Base-by-base conservation (phyloP, 495 filamentous ascomycete species). In the Penicillium dipodomyicola region DNA sequence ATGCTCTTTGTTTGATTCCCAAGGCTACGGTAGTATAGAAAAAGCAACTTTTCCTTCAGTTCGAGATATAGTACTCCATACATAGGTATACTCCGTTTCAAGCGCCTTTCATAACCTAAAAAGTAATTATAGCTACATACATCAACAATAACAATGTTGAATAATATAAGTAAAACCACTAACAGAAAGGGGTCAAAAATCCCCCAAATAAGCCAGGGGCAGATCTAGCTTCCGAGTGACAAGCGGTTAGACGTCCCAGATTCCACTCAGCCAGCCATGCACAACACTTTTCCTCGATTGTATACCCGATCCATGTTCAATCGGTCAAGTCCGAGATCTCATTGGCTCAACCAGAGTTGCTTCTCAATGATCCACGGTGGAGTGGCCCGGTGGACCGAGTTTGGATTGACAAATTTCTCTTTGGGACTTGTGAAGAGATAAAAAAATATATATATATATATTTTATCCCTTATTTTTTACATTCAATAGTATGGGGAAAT, bases 231-330 rank as follows among this genome's bases (percentile, higher is more conserved):
- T 59, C 59, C 53, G 53, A 49, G 37, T 60, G 62, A 64, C 60
- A 65, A 65, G 65, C 65, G 60, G 59, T 62, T 63, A 65, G 57
- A 57, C 52, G 63, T 57, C 57, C 49, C 56, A 8, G 48, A 56
- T 58, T 58, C 33, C 49, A 52, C 56, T 68, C 66, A 69, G 66
- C 66, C 66, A 69, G 66, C 66, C 66, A 69, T 69, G 66, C 66
- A 69, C 59, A 51, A 69, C 66, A 69, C 66, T 47, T 44, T 47
- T 44, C 10, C 37, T 52, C 56, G 61, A 64, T 64, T 12, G 27
- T 42, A 10, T 23, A 4, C 43, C 42, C 61, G 66, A 68, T 69
- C 55, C 25, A 49, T 35, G 42, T 51, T 11, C 50, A 37, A 66
- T 68, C 65, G 58, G 32, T 15, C 63, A 47, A 17, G 0, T 25